These are phyloP conservation scores for Themeda triandra DNA, from an alignment of 176 grass and related monocot genomes.

Conservation along the genomic window DNA sequence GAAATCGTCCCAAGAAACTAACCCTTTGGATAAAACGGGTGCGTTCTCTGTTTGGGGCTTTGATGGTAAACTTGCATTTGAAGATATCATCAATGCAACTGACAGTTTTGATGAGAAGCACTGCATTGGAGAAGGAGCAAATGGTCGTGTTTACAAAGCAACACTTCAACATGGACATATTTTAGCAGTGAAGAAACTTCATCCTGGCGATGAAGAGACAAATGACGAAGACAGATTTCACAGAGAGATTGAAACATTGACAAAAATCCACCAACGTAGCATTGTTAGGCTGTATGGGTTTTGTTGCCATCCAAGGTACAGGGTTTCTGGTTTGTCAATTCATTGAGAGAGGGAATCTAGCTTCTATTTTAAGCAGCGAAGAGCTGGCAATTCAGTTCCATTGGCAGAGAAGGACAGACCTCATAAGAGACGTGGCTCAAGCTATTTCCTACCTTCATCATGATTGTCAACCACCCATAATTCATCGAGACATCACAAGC, in stretches of 20 bases:
- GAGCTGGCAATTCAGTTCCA: background rate
- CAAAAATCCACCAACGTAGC: background rate
- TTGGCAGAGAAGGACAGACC: slow-evolving; percentile 10
- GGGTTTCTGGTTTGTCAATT: slow-evolving; percentile 25
- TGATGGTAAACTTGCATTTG: background rate
- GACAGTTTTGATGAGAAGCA: background rate
- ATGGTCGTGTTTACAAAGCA: background rate
- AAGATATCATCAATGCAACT: background rate
- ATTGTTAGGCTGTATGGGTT: slow-evolving; percentile 5
- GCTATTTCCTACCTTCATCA: slow-evolving; percentile 7
- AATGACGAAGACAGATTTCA: background rate
- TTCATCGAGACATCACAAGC: background rate
- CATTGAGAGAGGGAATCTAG: slow-evolving; percentile 19
- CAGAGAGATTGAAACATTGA: background rate
- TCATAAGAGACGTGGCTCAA: slow-evolving; percentile 26
- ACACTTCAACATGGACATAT: background rate
- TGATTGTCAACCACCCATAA: background rate
- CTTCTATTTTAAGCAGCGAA: background rate
- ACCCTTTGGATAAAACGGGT: no score
- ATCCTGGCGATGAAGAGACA: background rate
- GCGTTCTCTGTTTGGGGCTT: background rate
- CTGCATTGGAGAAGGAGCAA: background rate
- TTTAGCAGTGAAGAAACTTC: background rate
- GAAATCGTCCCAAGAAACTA: background rate
- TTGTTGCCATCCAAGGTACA: slow-evolving; percentile 14